These are phyloP conservation scores for Nannochloropsis granulata DNA, from an alignment of 108 stramenopile genomes.

Conservation along the genomic window DNA sequence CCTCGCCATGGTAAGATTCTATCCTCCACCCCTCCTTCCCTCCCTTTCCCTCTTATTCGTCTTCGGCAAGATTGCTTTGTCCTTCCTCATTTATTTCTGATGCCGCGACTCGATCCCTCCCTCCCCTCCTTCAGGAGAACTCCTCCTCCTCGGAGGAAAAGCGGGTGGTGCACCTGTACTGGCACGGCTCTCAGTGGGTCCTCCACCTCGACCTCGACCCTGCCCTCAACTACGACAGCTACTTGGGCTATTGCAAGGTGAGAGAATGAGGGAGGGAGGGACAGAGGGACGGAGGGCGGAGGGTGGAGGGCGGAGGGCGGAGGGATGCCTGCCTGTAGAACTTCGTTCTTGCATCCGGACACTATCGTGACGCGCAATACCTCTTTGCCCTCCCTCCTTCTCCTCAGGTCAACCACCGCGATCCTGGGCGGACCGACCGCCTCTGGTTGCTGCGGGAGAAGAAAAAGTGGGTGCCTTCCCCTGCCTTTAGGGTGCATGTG, in stretches of 20 bases:
- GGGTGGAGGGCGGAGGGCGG: background rate
- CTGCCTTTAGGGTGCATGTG: background rate
- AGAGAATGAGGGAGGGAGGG: background rate
- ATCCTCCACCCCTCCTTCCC: background rate
- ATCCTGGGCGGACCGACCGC: background rate
- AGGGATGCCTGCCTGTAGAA: background rate
- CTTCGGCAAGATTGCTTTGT: background rate
- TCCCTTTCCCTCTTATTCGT: background rate
- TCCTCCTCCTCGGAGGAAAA: background rate
- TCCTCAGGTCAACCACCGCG: background rate
- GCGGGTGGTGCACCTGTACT: conserved; percentile 23
- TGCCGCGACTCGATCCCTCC: background rate
- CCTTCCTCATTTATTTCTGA: background rate
- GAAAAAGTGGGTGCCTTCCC: background rate
- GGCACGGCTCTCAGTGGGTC: conserved; percentile 29
- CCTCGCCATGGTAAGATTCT: background rate
- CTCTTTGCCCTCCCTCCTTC: background rate
- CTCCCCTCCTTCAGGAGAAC: background rate
- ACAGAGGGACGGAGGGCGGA: background rate
- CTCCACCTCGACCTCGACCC: conserved; percentile 25
- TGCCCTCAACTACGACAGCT: conserved; percentile 6
- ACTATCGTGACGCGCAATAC: background rate
- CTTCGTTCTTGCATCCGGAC: background rate
- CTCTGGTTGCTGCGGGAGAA: background rate
- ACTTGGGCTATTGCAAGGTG: conserved; percentile 20